phyloP scores from a whole-genome alignment of 495 filamentous ascomycete species.

The Articulospora tetracladia region DNA sequence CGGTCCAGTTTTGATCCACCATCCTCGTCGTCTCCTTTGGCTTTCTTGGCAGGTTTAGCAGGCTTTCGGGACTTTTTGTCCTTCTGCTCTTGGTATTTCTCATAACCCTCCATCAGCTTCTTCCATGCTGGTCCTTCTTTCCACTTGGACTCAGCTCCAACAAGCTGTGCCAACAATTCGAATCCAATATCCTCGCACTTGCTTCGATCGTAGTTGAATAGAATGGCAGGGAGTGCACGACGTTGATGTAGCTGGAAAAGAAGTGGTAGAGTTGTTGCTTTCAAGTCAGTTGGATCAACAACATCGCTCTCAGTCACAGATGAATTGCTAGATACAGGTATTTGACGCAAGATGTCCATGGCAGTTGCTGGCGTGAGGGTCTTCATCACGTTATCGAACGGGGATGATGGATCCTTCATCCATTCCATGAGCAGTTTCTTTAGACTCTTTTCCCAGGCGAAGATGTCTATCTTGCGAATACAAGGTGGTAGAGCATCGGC shows the following conservation, averaged over 20 bases:
- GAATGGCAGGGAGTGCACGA: slow-evolving; percentile 64
- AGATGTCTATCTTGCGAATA: slow-evolving; percentile 57
- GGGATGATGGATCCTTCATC: slow-evolving; percentile 56
- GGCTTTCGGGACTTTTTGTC: slow-evolving; percentile 31
- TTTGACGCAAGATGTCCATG: not conserved
- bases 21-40: slow-evolving; percentile 39
- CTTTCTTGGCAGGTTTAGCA: slow-evolving; percentile 28
- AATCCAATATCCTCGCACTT: slow-evolving; percentile 55
- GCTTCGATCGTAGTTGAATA: slow-evolving; percentile 72
- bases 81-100: slow-evolving; percentile 46
- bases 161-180: slow-evolving; percentile 44
- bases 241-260: slow-evolving; percentile 56
- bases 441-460: slow-evolving; percentile 59
- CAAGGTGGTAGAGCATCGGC: slow-evolving; percentile 32
- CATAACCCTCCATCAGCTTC: slow-evolving; percentile 49
- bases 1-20: slow-evolving; percentile 47
- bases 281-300: slow-evolving; percentile 25
- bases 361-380: slow-evolving; percentile 27
- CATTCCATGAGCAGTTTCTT: slow-evolving; percentile 55
- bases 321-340: slow-evolving; percentile 3
- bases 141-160: slow-evolving; percentile 49
- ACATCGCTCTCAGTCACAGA: slow-evolving; percentile 14
- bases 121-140: slow-evolving; percentile 59
- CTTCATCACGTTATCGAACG: slow-evolving; percentile 52
- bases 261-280: slow-evolving; percentile 52